Evolutionary conservation across 805 yeast genomes (phyloP), one percentile per base, ranked within the genome.

Genomic region (Ogataea pilisensis): DNA sequence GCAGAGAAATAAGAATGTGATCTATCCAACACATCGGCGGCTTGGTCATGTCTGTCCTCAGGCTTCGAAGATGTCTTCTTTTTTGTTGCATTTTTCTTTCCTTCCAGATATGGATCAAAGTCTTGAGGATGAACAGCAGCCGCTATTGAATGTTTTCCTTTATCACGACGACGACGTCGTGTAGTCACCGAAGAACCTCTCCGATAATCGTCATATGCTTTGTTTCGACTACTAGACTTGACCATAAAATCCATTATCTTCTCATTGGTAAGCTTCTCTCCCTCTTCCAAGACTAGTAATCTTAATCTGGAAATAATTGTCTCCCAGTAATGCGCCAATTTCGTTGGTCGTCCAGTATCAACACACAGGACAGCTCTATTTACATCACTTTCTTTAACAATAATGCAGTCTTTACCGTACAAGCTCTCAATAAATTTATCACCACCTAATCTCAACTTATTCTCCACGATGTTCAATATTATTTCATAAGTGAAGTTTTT

Each of bases 241-340:
- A 28, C 17, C 13, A 3, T 22, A 31, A 40, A 40, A 2, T 30
- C 37, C 8, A 19, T 20, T 13, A 29, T 35, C 26, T 21, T 31
- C 17, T 20, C 39, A 7, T 19, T 38, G 13, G 26, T 34, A 30
- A 35, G 25, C 20, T 22, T 37, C 28, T 41, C 41, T 16, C 27
- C 18, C 12, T 42, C 44, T n/a, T 37, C 41, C 8, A 35, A 24
- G 28, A 46, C 34, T 11, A 34, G 8, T 34, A 53, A 28, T 20
- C 39, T 37, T 32, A 51, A 22, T 31, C 58, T 37, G 35, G 35
- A 18, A 11, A 43, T 43, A n/a, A 51, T 43, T 12, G 35, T 41
- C 6, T 43, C 37, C 58, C 58, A 53, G 36, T 51, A 53, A 16
- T 43, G 41, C 26, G 37, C 36, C 36, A 48, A n/a, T 22, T 34